Conservation (phyloP, 257 asterid species). For the Gynochthodes officinalis region DNA sequence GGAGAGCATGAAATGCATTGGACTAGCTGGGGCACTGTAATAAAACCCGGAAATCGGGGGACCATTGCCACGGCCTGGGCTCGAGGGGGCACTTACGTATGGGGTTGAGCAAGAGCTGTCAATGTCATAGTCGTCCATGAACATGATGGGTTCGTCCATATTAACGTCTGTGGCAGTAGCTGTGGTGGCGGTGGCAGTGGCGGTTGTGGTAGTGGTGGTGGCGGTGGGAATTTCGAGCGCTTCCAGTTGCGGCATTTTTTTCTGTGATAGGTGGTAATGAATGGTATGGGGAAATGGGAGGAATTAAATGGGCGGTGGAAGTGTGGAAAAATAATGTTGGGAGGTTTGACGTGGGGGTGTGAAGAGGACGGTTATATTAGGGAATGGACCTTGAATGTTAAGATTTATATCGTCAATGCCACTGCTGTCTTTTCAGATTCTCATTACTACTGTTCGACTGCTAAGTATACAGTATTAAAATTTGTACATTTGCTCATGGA, state of each 20-base stretch:
- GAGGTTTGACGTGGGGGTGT: too few relatives aligned
- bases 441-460: too few relatives aligned
- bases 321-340: conserved; percentile 23
- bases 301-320: conserved; percentile 2
- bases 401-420: conserved; percentile 38
- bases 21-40: conserved; percentile 88
- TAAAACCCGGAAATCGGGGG: conserved; percentile 51
- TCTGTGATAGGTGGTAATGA: conserved; percentile 13
- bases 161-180: neutral
- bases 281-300: conserved; percentile 2
- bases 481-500: too few relatives aligned
- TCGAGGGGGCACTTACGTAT: conserved; percentile 87
- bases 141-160: conserved; percentile 19
- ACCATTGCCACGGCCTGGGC: conserved; percentile 55
- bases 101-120: conserved; percentile 91
- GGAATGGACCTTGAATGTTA: conserved; percentile 16
- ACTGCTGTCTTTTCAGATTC: conserved; percentile 23
- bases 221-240: conserved; percentile 34
- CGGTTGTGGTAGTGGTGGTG: conserved; percentile 20
- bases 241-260: conserved; percentile 47
- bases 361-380: conserved; percentile 3
- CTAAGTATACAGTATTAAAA: too few relatives aligned
- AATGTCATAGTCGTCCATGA: conserved; percentile 40
- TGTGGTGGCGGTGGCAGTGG: conserved; percentile 18
- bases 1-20: conserved; percentile 70